These are phyloP conservation scores for Geotrichum macrosporum DNA, from an alignment of 1,139 yeast species.

Conservation along the genomic window DNA sequence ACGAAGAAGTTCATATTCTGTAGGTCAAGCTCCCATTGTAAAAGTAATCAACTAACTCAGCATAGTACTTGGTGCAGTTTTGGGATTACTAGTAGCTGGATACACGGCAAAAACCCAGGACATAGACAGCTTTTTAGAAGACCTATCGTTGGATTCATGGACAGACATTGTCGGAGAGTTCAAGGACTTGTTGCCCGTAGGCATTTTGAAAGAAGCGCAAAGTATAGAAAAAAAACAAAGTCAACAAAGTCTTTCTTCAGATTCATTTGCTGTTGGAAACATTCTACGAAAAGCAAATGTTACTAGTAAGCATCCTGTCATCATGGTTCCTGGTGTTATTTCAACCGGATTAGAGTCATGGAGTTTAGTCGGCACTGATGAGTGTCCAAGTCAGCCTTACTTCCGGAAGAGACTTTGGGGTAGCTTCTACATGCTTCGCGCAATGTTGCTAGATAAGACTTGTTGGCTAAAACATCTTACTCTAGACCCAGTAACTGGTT, in stretches of 20 bases:
- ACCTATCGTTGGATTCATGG: constrained; percentile 49
- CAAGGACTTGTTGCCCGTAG: constrained; percentile 51
- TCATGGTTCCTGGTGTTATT: constrained; percentile 93
- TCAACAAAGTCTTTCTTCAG: constrained; percentile 20
- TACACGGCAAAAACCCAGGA: constrained; percentile 51
- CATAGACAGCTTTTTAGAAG: constrained; percentile 50
- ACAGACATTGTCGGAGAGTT: constrained; percentile 34
- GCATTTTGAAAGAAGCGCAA: constrained; percentile 55
- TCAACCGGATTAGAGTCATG: constrained; percentile 94
- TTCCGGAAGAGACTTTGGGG: constrained; percentile 96
- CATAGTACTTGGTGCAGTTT: constrained; percentile 50
- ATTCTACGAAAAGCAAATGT: constrained; percentile 53
- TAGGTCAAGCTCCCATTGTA: constrained; percentile 1
- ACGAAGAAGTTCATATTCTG: constrained; percentile 16
- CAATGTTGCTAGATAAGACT: constrained; percentile 84
- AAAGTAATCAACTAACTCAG: background rate
- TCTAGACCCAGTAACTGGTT: constrained; percentile 85
- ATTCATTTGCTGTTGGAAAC: constrained; percentile 72
- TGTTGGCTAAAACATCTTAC: constrained; percentile 92
- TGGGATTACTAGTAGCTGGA: constrained; percentile 66
- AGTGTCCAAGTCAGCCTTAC: constrained; percentile 79
- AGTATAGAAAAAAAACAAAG: constrained; percentile 46
- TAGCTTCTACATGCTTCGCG: constrained; percentile 85
- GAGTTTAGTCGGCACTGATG: constrained; percentile 69
- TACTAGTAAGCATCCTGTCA: constrained; percentile 65